Evolutionary conservation across 1,284 basidiomycete genomes (phyloP).

Genomic region (Sphaerobolus stellatus): DNA sequence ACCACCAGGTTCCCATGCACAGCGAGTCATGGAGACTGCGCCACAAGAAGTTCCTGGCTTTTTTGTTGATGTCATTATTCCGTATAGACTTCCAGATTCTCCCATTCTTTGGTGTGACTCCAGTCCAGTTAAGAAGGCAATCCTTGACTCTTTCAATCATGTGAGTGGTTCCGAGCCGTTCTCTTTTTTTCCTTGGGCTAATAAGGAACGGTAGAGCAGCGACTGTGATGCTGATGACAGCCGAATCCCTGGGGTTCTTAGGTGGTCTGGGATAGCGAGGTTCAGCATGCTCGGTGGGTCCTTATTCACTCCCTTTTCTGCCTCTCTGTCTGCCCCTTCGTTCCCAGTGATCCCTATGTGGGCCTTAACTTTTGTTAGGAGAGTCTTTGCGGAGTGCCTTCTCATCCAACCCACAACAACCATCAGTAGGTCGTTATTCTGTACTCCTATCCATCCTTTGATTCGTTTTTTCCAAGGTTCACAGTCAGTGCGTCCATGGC

Average conservation of each 20-base stretch:
- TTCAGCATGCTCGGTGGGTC: background rate
- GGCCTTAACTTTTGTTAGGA: background rate
- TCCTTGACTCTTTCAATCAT: background rate
- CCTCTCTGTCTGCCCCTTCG: background rate
- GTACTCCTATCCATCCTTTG: too few relatives aligned
- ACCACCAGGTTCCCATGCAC: conserved; percentile 4
- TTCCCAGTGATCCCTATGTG: background rate
- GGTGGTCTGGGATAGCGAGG: background rate
- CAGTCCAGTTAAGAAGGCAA: background rate
- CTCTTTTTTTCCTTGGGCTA: background rate
- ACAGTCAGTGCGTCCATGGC: too few relatives aligned
- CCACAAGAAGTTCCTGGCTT: conserved; percentile 7
- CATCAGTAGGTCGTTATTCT: too few relatives aligned
- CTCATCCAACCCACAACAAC: too few relatives aligned
- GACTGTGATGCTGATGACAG: background rate
- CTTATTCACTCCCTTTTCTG: background rate
- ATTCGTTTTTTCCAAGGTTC: too few relatives aligned
- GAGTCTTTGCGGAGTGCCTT: too few relatives aligned
- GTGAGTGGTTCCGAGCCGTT: background rate
- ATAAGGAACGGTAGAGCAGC: background rate
- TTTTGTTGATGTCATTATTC: conserved; percentile 2
- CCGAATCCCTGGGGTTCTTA: background rate
- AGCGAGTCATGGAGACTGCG: conserved; percentile 2
- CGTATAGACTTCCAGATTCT: conserved; percentile 1
- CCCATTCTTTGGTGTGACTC: background rate